phyloP scores from a whole-genome alignment of 345 rosid genomes.

The Melastoma malabathricum region DNA sequence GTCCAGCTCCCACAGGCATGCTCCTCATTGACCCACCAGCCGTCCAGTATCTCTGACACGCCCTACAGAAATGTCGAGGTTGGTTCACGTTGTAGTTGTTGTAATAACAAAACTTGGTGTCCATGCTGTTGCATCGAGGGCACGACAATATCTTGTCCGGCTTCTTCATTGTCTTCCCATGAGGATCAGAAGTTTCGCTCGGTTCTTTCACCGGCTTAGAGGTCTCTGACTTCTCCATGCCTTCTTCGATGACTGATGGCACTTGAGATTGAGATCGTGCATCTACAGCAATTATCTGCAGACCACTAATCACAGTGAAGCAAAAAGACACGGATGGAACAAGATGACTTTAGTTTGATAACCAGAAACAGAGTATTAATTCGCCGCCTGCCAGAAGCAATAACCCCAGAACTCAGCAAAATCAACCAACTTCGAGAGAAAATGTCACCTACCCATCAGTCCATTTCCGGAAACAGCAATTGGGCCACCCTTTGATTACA shows the following conservation, averaged over 20 bases:
- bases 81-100: constrained; percentile 88
- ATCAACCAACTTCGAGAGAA: constrained; percentile 1
- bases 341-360: no score
- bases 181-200: neutral
- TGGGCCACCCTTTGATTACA: constrained; percentile 8
- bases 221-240: constrained; percentile 12
- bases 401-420: neutral
- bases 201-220: constrained; percentile 19
- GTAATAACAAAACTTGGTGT: constrained; percentile 85
- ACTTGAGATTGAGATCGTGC: no score
- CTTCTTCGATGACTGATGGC: constrained; percentile 10
- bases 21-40: constrained; percentile 94
- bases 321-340: no score
- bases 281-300: no score
- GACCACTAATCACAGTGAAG: no score
- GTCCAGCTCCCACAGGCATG: constrained; percentile 82
- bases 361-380: neutral
- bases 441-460: constrained; percentile 12
- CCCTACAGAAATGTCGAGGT: constrained; percentile 89
- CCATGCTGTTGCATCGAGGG: constrained; percentile 84
- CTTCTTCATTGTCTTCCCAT: constrained; percentile 41
- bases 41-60: constrained; percentile 94
- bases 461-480: constrained; percentile 6
- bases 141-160: constrained; percentile 86
- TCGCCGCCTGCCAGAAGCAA: neutral